Evolutionary conservation across 2,329 filamentous ascomycete species (phyloP).

Genomic region (Herpomyces periplanetae): DNA sequence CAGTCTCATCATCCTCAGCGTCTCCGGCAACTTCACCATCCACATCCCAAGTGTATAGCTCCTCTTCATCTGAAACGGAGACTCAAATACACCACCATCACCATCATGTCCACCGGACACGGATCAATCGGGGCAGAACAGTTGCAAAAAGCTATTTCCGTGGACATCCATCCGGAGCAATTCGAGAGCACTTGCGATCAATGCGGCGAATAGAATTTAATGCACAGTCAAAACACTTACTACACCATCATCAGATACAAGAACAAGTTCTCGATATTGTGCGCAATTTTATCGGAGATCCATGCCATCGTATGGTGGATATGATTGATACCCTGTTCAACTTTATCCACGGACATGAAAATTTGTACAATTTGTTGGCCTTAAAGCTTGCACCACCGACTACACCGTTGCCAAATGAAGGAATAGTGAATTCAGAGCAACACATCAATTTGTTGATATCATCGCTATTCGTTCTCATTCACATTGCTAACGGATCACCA

Average conservation of each 20-base stretch:
- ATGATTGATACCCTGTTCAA: conserved; percentile 60
- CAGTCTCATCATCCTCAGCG: too few relatives aligned
- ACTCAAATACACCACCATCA: too few relatives aligned
- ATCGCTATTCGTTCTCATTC: conserved; percentile 44
- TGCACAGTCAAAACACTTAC: too few relatives aligned
- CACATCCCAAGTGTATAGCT: too few relatives aligned
- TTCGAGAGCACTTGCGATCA: too few relatives aligned
- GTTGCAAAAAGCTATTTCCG: too few relatives aligned
- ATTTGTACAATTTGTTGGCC: conserved; percentile 39
- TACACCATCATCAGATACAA: conserved; percentile 48
- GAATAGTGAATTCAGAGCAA: conserved; percentile 5
- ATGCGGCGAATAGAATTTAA: too few relatives aligned
- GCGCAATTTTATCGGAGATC: conserved; percentile 42
- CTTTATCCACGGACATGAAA: conserved; percentile 29
- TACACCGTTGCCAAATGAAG: conserved; percentile 1
- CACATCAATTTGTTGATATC: conserved; percentile 26
- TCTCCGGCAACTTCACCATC: too few relatives aligned
- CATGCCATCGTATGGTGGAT: conserved; percentile 13
- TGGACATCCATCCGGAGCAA: too few relatives aligned
- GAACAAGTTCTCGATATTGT: conserved; percentile 68
- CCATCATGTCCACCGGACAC: too few relatives aligned
- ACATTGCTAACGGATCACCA: conserved; percentile 46
- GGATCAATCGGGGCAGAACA: too few relatives aligned
- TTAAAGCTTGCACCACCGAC: conserved; percentile 23
- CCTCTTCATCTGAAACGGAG: too few relatives aligned